Base-by-base conservation (phyloP, 2,329 filamentous ascomycete genomes). In the Arthrobotrys iridis region DNA sequence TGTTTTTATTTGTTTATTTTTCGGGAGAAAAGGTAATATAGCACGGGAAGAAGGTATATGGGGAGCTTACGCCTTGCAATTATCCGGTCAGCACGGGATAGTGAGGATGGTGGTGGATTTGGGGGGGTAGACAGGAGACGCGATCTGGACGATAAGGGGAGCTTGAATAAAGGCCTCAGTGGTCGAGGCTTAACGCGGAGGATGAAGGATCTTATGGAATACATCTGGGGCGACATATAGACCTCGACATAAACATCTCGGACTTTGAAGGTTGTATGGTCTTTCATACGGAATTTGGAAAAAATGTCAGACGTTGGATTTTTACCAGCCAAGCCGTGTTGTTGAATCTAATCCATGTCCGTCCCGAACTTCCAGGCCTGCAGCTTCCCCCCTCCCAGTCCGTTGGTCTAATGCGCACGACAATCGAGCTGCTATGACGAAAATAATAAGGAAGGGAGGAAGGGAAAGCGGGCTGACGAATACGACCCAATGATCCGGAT, bases 31-130 rank as follows among this genome's bases (percentile, higher is more conserved):
- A 11, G 13, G 10, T 33, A 10, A 10, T 4, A 10, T 33, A 33
- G 4, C 4, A 33, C 28, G 28, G 10, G 10, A 10, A 33, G 18
- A 30, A 20, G 20, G 13, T 20, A 18, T n/a, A n/a, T n/a, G n/a
- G 18, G 22, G 4, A 35, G 13, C 65, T 70, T 60, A 70, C 65
- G 24, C 62, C 43, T 60, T 33, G 52, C 33, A 13, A 70, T 37
- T 5, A 70, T 70, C 24, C 65, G 65, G 41, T 70, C 65, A 7
- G 59, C 55, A 45, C 65, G 65, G 52, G 65, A 45, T 37, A 4
- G 13, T n/a, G 1, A 1, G 24, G 55, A 6, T 13, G 55, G 11
- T 15, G 33, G 22, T 28, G 55, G 18, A 2, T 28, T 11, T 13
- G 65, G 33, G 4, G 48, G 48, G 18, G 50, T 37, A 11, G 18